Percentiles rank a stretch among this genome's conserved stretches.
Conservation (phyloP, 2,329 filamentous ascomycete species). For the Fusarium metavorans region DNA sequence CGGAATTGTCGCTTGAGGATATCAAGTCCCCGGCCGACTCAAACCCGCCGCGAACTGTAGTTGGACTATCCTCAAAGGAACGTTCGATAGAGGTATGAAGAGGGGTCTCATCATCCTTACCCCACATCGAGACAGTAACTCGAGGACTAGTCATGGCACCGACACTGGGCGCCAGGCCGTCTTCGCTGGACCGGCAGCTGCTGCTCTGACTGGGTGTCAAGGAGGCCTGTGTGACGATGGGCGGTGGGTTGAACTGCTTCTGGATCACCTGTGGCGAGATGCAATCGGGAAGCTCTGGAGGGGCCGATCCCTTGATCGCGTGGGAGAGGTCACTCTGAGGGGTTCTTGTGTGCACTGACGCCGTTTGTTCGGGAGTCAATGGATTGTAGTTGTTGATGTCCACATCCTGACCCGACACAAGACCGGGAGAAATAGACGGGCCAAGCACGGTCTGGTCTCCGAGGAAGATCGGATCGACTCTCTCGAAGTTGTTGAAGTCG, state of each 20-base stretch:
- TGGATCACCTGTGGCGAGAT: slow-evolving; percentile 58
- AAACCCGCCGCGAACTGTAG: slow-evolving; percentile 51
- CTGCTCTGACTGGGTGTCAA: slow-evolving; percentile 64
- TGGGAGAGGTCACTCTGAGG: slow-evolving; percentile 52
- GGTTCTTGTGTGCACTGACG: slow-evolving; percentile 60
- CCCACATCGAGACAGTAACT: slow-evolving; percentile 69
- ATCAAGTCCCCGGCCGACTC: slow-evolving; percentile 57
- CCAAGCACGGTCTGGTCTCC: slow-evolving; percentile 48
- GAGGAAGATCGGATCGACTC: slow-evolving; percentile 60
- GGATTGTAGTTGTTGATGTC: slow-evolving; percentile 52
- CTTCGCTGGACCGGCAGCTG: slow-evolving; percentile 64
- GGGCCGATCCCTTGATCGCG: slow-evolving; percentile 36
- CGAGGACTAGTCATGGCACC: slow-evolving; percentile 64
- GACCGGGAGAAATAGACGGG: slow-evolving; percentile 31
- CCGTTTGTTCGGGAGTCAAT: slow-evolving; percentile 65
- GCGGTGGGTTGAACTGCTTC: slow-evolving; percentile 52
- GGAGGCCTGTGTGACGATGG: slow-evolving; percentile 45
- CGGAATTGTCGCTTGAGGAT: slow-evolving; percentile 42
- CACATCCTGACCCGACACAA: slow-evolving; percentile 35
- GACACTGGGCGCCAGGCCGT: slow-evolving; percentile 55
- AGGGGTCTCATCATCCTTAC: slow-evolving; percentile 54
- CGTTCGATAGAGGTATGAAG: slow-evolving; percentile 55
- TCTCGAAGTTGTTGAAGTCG: slow-evolving; percentile 60
- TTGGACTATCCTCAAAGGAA: slow-evolving; percentile 53
- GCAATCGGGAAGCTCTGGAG: slow-evolving; percentile 48